Conservation (phyloP, 345 rosid species). For the Kandelia obovata region DNA sequence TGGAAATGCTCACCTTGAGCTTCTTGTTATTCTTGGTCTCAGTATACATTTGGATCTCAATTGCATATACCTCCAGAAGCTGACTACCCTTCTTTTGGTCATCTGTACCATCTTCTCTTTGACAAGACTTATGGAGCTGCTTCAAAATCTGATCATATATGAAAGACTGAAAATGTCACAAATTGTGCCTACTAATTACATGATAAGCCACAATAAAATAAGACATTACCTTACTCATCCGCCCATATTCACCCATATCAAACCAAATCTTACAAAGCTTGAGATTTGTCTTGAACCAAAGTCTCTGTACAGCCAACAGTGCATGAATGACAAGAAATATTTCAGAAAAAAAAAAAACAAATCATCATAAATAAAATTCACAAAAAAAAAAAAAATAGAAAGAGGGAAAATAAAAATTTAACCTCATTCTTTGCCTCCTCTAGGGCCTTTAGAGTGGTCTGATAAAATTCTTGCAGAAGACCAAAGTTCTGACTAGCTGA, state of each 20-base stretch:
- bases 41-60: slow-evolving; percentile 96
- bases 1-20: slow-evolving; percentile 60
- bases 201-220: slow-evolving; percentile 5
- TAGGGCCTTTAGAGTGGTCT: slow-evolving; percentile 92
- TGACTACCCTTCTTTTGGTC: slow-evolving; percentile 99
- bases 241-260: slow-evolving; percentile 94
- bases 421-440: slow-evolving; percentile 99
- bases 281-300: slow-evolving; percentile 98
- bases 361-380: not conserved
- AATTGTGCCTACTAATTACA: not conserved
- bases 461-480: slow-evolving; percentile 86
- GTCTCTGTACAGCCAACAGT: slow-evolving; percentile 57
- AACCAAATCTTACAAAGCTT: slow-evolving; percentile 99
- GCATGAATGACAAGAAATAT: slow-evolving; percentile 16
- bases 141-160: slow-evolving; percentile 61
- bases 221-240: slow-evolving; percentile 76
- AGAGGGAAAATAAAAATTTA: slow-evolving; percentile 3
- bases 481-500: slow-evolving; percentile 93
- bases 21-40: slow-evolving; percentile 98
- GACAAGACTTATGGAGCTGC: slow-evolving; percentile 96
- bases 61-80: slow-evolving; percentile 95
- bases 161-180: slow-evolving; percentile 2
- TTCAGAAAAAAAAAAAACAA: no score
- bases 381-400: not conserved
- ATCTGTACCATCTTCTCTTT: slow-evolving; percentile 95